A percentile compares a stretch with the other conserved stretches of the same genome.
Evolutionary conservation across 768 basidiomycete species (phyloP).

Genomic region (Leccinum boreale): DNA sequence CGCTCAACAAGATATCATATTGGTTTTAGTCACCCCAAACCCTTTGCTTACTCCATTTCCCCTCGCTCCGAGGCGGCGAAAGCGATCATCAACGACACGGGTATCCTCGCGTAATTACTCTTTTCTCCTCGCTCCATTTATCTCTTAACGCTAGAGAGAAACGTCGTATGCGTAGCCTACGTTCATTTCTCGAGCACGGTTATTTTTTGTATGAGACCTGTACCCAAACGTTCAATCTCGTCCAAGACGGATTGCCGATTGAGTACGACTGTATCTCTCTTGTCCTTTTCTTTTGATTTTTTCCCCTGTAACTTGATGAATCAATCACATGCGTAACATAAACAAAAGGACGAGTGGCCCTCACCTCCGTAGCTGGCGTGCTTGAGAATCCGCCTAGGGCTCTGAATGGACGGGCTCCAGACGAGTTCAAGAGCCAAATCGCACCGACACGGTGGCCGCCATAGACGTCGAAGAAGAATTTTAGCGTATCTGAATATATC

Average conservation of each 20-base stretch:
- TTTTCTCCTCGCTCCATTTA: not conserved
- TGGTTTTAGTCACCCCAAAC: slow-evolving; percentile 27
- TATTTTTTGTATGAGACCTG: slow-evolving; percentile 58
- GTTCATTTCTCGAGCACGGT: slow-evolving; percentile 10
- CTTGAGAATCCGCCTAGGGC: slow-evolving; percentile 82
- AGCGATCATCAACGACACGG: slow-evolving; percentile 29
- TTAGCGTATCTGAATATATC: slow-evolving; percentile 70
- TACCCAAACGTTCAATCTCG: slow-evolving; percentile 77
- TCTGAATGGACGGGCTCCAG: slow-evolving; percentile 63
- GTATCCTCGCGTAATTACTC: slow-evolving; percentile 16
- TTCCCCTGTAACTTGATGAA: slow-evolving; percentile 17
- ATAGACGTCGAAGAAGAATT: slow-evolving; percentile 79
- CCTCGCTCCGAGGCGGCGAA: slow-evolving; percentile 30
- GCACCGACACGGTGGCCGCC: slow-evolving; percentile 80
- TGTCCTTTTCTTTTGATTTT: slow-evolving; percentile 45
- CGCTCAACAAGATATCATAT: not conserved
- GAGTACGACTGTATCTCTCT: slow-evolving; percentile 53
- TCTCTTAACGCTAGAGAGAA: not conserved
- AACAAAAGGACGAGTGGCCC: slow-evolving; percentile 2
- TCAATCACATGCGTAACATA: not conserved
- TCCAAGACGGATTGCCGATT: slow-evolving; percentile 64
- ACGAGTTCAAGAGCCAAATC: slow-evolving; percentile 81
- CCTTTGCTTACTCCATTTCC: slow-evolving; percentile 28
- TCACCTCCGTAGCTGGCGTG: slow-evolving; percentile 43
- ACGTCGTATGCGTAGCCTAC: not conserved